Conservation (phyloP, 1,139 yeast species). For the Yamadazyma conglobata region DNA sequence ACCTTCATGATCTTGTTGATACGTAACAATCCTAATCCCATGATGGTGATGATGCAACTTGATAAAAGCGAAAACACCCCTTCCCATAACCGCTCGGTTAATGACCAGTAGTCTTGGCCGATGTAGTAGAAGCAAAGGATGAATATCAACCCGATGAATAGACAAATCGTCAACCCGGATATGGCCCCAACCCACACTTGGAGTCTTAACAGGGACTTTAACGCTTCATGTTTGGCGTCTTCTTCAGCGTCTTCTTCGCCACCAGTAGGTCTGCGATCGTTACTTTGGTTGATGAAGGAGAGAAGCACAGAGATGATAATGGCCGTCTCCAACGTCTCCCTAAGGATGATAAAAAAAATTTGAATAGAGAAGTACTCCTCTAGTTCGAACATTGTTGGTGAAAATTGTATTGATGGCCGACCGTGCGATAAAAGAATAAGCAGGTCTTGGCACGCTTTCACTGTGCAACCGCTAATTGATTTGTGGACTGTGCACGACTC, state of each 20-base stretch:
- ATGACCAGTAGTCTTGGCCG: conserved; percentile 78
- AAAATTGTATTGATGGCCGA: too few species aligned
- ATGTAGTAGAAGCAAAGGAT: conserved; percentile 71
- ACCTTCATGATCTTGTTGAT: conserved; percentile 63
- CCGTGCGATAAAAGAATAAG: too few species aligned
- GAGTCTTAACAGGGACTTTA: conserved; percentile 36
- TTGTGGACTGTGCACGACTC: too few species aligned
- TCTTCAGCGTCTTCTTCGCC: not conserved
- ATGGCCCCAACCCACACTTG: conserved; percentile 89
- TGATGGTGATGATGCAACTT: conserved; percentile 73
- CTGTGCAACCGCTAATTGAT: too few species aligned
- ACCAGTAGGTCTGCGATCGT: not conserved
- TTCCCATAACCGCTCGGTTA: conserved; percentile 88
- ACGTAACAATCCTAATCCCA: conserved; percentile 86
- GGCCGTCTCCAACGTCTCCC: conserved; percentile 88
- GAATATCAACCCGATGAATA: conserved; percentile 71
- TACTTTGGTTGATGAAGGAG: conserved; percentile 71
- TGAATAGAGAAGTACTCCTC: conserved; percentile 65
- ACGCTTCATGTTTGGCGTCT: conserved; percentile 3
- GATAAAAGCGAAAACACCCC: conserved; percentile 82
- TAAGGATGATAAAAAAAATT: conserved; percentile 80
- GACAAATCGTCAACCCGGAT: conserved; percentile 69
- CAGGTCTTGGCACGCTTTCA: too few species aligned
- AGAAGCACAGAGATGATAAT: conserved; percentile 80
- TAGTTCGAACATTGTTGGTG: conserved; percentile 16